phyloP scores from a whole-genome alignment of 2,329 filamentous ascomycete genomes.

The Penicillium capsulatum region DNA sequence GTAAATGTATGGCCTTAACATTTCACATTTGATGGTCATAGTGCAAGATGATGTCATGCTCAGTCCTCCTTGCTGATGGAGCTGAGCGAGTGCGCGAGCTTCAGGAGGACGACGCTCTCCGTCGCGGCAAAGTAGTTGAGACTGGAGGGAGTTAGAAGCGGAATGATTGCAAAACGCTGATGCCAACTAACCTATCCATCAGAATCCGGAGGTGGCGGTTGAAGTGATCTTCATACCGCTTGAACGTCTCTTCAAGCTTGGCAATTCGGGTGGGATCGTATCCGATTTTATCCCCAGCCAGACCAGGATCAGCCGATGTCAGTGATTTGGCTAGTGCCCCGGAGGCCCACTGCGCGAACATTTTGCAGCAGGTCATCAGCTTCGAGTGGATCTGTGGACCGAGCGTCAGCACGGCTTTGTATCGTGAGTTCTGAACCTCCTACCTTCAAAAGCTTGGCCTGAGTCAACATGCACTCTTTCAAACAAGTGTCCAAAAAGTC shows the following conservation, averaged over 20 bases:
- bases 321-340: constrained; percentile 81
- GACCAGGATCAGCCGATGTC: constrained; percentile 75
- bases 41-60: constrained; percentile 7
- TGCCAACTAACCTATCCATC: constrained; percentile 64
- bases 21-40: no score
- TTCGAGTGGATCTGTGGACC: constrained; percentile 84
- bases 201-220: constrained; percentile 87
- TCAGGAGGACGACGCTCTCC: constrained; percentile 89
- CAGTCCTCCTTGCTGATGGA: constrained; percentile 42
- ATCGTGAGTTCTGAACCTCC: constrained; percentile 21
- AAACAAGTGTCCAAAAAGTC: constrained; percentile 96
- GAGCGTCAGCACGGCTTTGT: constrained; percentile 5
- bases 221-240: constrained; percentile 92
- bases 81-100: constrained; percentile 53
- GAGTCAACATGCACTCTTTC: constrained; percentile 98
- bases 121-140: constrained; percentile 96
- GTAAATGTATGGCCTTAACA: no score
- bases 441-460: constrained; percentile 88
- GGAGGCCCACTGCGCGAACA: constrained; percentile 82
- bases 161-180: background rate
- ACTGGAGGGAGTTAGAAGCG: constrained; percentile 21
- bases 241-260: constrained; percentile 80
- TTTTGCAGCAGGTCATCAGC: constrained; percentile 89
- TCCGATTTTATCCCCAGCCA: constrained; percentile 42
- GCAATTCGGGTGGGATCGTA: constrained; percentile 60